Conservation (phyloP, 2,329 filamentous ascomycete species). For the Penicillium sp. region DNA sequence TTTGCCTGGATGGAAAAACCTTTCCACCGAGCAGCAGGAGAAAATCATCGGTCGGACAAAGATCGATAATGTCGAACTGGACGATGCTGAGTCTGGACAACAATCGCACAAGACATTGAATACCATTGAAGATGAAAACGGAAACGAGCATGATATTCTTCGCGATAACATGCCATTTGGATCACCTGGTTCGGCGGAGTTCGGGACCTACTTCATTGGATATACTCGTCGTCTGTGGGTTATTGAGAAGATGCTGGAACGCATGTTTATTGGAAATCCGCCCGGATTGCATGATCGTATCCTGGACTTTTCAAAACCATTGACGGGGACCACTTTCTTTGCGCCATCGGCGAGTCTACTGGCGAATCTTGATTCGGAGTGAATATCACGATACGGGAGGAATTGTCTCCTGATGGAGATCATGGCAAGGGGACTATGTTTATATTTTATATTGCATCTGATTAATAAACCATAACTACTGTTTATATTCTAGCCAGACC, state of each 20-base stretch:
- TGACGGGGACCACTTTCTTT: constrained; percentile 61
- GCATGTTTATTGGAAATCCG: constrained; percentile 62
- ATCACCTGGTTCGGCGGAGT: constrained; percentile 55
- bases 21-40: constrained; percentile 59
- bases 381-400: not conserved
- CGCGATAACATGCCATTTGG: constrained; percentile 67
- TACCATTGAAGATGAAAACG: constrained; percentile 57
- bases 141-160: constrained; percentile 58
- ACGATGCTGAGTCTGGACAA: constrained; percentile 54
- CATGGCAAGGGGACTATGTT: too few species aligned
- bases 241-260: constrained; percentile 61
- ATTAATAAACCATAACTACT: too few species aligned
- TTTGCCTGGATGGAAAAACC: constrained; percentile 51
- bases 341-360: constrained; percentile 50
- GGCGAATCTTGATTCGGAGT: constrained; percentile 31
- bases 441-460: too few species aligned
- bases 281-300: constrained; percentile 60
- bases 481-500: not conserved
- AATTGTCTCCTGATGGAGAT: not conserved
- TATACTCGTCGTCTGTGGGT: constrained; percentile 60
- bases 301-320: constrained; percentile 58
- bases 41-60: constrained; percentile 62
- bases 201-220: constrained; percentile 64
- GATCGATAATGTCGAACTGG: constrained; percentile 61
- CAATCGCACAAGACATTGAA: constrained; percentile 60